Evolutionary conservation across 179 eudicot genomes (phyloP).

Genomic region (Spergularia azorica): DNA sequence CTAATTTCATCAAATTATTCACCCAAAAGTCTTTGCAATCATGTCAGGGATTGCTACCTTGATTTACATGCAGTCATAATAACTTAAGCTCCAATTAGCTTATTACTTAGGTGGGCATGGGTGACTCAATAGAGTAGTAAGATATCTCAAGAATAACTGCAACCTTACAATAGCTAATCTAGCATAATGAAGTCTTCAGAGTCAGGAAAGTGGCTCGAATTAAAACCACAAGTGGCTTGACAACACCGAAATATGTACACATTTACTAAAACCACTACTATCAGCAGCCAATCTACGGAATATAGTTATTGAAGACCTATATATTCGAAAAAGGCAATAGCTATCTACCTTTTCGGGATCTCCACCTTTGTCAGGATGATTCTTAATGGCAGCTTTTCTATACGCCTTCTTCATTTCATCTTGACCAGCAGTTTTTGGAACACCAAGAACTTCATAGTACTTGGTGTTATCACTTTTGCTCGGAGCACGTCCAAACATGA

Average conservation of each 20-base stretch:
- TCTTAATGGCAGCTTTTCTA: constrained; percentile 40
- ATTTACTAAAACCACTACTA: not conserved
- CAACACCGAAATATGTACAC: not conserved
- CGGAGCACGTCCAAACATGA: constrained; percentile 38
- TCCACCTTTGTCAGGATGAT: constrained; percentile 44
- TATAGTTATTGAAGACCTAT: not conserved
- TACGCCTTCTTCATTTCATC: constrained; percentile 46
- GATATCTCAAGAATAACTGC: too few species aligned
- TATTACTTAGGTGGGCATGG: too few species aligned
- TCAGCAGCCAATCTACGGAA: not conserved
- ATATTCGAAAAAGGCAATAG: not conserved
- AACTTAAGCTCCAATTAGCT: too few species aligned
- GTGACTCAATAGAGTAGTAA: too few species aligned
- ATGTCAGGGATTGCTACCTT: too few species aligned
- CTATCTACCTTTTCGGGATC: constrained; percentile 40
- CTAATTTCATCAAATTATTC: too few species aligned
- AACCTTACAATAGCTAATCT: too few species aligned
- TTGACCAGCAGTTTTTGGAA: constrained; percentile 30
- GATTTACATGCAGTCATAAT: too few species aligned
- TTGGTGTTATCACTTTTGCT: constrained; percentile 35
- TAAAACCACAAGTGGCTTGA: too few species aligned
- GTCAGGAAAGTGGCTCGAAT: too few species aligned
- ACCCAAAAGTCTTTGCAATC: too few species aligned
- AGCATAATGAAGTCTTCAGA: too few species aligned
- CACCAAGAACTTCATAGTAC: constrained; percentile 39